Evolutionary conservation across 2,329 filamentous ascomycete species (phyloP).

Genomic region (Byssochlamys sp.): DNA sequence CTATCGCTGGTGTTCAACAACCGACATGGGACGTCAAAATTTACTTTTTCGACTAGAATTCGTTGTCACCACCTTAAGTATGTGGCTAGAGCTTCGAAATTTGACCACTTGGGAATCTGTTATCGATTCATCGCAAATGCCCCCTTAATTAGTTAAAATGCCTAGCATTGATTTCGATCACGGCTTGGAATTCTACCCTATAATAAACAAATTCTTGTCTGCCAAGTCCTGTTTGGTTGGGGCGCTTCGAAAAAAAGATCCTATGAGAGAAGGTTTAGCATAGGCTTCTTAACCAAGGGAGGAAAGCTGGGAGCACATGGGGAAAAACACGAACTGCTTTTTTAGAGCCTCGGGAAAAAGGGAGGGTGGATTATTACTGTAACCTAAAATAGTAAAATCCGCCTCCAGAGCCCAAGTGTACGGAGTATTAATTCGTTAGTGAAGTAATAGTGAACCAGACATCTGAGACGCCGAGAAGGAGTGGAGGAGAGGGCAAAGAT

Average conservation of each 20-base stretch:
- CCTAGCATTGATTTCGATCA: neutral
- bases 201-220: neutral
- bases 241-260: neutral
- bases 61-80: no score
- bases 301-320: neutral
- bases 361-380: neutral
- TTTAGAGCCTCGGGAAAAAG: neutral
- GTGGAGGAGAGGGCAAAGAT: no score
- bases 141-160: neutral
- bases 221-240: neutral
- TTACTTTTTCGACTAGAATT: neutral
- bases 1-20: neutral
- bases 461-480: neutral
- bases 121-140: neutral
- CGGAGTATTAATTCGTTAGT: no score
- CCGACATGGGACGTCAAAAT: neutral
- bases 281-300: neutral
- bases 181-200: neutral
- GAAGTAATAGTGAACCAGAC: neutral
- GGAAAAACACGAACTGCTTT: neutral
- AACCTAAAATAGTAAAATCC: neutral
- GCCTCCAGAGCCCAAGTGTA: neutral
- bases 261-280: neutral
- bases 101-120: neutral
- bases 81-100: no score